A percentile compares a stretch with the other conserved stretches of the same genome.
phyloP scores from a whole-genome alignment of 1,284 basidiomycete species.

The Pascua sp. region DNA sequence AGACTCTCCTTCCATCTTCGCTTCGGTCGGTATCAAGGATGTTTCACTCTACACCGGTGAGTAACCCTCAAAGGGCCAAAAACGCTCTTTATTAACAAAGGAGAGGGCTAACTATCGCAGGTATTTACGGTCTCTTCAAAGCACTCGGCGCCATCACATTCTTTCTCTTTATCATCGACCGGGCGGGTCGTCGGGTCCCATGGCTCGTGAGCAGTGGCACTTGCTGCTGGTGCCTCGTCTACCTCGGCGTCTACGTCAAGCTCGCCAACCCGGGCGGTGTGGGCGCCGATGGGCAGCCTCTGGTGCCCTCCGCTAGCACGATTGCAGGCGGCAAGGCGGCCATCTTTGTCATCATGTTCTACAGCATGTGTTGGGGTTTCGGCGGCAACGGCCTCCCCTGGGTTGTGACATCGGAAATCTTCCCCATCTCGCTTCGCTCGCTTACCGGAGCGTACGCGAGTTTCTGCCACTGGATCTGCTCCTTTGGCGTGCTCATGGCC shows the following conservation, averaged over 20 bases:
- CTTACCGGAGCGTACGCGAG: constrained; percentile 28
- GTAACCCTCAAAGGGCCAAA: not conserved
- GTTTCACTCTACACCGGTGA: constrained; percentile 47
- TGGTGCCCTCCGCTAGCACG: constrained; percentile 6
- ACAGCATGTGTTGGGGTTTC: constrained; percentile 23
- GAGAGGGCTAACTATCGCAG: constrained; percentile 36
- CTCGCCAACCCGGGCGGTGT: constrained; percentile 17
- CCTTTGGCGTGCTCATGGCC: constrained; percentile 31
- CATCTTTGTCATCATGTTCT: constrained; percentile 34
- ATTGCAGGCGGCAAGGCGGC: constrained; percentile 30
- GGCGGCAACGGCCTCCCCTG: constrained; percentile 29
- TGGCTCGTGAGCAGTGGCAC: constrained; percentile 25
- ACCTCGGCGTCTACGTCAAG: constrained; percentile 30
- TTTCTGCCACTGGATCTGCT: constrained; percentile 24
- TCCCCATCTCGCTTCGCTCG: constrained; percentile 25
- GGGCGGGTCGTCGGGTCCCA: constrained; percentile 33
- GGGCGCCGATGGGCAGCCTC: constrained; percentile 7
- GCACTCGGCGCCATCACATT: constrained; percentile 26
- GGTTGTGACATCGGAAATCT: constrained; percentile 30
- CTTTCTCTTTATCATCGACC: constrained; percentile 35
- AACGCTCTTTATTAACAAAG: constrained; percentile 22
- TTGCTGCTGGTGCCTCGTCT: constrained; percentile 26
- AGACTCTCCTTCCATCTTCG: constrained; percentile 31
- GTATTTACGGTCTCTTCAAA: constrained; percentile 50
- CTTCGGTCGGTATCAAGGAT: constrained; percentile 33